Evolutionary conservation across 2,329 filamentous ascomycete species (phyloP).

Genomic region (Cytospora leucostoma): DNA sequence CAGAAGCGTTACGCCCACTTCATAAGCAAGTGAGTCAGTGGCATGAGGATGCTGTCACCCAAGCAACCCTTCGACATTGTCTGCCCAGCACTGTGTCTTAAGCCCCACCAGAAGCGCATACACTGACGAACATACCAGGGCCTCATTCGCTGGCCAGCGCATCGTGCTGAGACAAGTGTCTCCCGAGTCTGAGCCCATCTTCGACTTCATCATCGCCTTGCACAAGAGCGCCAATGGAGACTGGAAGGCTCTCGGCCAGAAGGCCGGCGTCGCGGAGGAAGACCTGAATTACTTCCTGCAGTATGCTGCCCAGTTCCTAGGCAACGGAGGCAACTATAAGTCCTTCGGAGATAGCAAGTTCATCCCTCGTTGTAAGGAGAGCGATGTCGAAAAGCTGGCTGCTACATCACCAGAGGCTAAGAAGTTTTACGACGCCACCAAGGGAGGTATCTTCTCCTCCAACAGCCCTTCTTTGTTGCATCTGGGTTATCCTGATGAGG

Average conservation of each 20-base stretch:
- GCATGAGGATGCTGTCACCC: neutral
- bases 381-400: constrained; percentile 65
- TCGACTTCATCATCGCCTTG: constrained; percentile 75
- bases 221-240: constrained; percentile 68
- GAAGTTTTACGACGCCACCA: constrained; percentile 66
- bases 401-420: constrained; percentile 61
- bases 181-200: constrained; percentile 78
- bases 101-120: neutral
- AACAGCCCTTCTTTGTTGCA: constrained; percentile 68
- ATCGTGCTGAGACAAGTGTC: constrained; percentile 81
- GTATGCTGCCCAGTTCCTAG: constrained; percentile 74
- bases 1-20: constrained; percentile 92
- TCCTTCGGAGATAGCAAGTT: constrained; percentile 86
- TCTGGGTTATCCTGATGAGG: constrained; percentile 72
- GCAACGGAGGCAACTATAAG: constrained; percentile 72
- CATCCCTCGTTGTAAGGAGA: constrained; percentile 68
- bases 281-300: constrained; percentile 71
- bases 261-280: constrained; percentile 64
- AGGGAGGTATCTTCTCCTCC: constrained; percentile 71
- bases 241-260: constrained; percentile 67
- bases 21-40: constrained; percentile 68
- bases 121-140: constrained; percentile 48
- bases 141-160: constrained; percentile 74
- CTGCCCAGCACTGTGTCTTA: neutral
- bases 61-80: neutral